Percentiles rank a stretch among this genome's conserved stretches.
These are phyloP conservation scores for Diutina pseudorugosa DNA, from an alignment of 1,139 yeast genomes.

Conservation along the genomic window DNA sequence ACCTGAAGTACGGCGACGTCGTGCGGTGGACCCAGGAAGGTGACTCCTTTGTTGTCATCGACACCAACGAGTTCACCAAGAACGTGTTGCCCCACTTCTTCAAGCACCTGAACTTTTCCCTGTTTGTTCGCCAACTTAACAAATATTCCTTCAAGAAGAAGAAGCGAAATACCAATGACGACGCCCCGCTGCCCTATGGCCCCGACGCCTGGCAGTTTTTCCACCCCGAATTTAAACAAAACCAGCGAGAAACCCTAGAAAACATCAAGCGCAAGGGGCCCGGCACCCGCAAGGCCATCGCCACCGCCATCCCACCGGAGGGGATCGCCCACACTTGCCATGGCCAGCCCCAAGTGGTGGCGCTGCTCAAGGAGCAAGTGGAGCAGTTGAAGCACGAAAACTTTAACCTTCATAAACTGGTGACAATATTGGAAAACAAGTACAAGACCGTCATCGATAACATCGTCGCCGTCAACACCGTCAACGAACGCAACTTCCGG, in stretches of 20 bases:
- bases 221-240: conserved; percentile 74
- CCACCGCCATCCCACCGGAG: conserved; percentile 4
- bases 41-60: conserved; percentile 77
- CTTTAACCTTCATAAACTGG: conserved; percentile 3
- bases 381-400: conserved; percentile 31
- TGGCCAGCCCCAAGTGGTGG: conserved; percentile 7
- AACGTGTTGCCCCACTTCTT: conserved; percentile 43
- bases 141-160: conserved; percentile 19
- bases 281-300: conserved; percentile 26
- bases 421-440: conserved; percentile 23
- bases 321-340: neutral
- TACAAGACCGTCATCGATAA: conserved; percentile 56
- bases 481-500: conserved; percentile 43
- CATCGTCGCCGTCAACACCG: conserved; percentile 40
- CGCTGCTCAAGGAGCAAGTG: conserved; percentile 18
- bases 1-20: conserved; percentile 54
- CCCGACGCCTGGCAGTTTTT: conserved; percentile 91
- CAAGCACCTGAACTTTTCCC: conserved; percentile 79
- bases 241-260: conserved; percentile 61
- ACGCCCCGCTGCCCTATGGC: conserved; percentile 46
- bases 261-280: conserved; percentile 78
- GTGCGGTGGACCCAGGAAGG: conserved; percentile 81
- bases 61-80: conserved; percentile 50
- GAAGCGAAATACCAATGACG: conserved; percentile 42
- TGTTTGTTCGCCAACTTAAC: conserved; percentile 59